Evolutionary conservation across 345 rosid genomes (phyloP).

Genomic region (Clarkia xantiana): DNA sequence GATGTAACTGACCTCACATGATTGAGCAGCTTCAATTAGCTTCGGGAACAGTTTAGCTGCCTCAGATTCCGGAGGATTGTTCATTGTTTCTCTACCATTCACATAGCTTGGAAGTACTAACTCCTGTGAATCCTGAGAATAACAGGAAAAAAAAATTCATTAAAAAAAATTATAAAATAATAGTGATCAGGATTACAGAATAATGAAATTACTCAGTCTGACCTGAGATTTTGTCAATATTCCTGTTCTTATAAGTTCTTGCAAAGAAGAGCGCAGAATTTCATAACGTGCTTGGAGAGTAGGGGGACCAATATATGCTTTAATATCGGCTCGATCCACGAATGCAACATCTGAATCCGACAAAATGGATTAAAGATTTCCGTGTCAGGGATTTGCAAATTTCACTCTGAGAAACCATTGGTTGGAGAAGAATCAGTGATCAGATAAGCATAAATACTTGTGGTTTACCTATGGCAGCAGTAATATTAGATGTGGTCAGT

Average conservation of each 20-base stretch:
- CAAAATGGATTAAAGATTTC: neutral
- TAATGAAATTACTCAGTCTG: neutral
- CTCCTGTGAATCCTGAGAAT: conserved; percentile 33
- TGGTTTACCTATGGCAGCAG: conserved; percentile 89
- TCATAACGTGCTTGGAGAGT: conserved; percentile 86
- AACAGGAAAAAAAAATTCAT: neutral
- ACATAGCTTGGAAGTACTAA: conserved; percentile 44
- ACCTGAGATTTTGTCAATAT: conserved; percentile 64
- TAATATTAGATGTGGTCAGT: conserved; percentile 90
- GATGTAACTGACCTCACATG: conserved; percentile 48
- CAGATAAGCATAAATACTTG: too few species aligned
- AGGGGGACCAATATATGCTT: conserved; percentile 97
- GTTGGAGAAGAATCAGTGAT: neutral
- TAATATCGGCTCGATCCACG: conserved; percentile 92
- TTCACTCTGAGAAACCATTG: too few species aligned
- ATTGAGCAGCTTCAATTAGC: conserved; percentile 67
- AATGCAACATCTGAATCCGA: conserved; percentile 77
- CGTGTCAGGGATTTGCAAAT: neutral
- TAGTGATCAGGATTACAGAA: neutral
- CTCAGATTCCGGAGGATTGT: conserved; percentile 26
- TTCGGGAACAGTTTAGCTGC: conserved; percentile 26
- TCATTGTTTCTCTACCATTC: conserved; percentile 40
- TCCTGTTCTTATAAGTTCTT: conserved; percentile 60
- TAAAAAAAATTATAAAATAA: neutral
- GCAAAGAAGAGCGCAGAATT: conserved; percentile 74